Percentiles rank a stretch among this genome's conserved stretches.
Evolutionary conservation across 805 yeast species (phyloP).

Genomic region (Lipomyces japonicus): DNA sequence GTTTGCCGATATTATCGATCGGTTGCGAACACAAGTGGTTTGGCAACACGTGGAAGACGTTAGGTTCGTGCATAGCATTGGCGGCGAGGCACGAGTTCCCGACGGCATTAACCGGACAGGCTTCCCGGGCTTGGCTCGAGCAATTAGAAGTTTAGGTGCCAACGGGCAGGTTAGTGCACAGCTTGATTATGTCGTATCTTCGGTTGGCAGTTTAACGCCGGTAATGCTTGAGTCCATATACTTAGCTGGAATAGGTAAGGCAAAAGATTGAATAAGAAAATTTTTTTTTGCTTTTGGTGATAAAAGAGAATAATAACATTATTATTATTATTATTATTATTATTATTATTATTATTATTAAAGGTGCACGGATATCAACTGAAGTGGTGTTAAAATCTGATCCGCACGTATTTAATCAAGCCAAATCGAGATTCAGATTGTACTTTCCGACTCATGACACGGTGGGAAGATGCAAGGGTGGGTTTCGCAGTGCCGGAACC

Average conservation of each 20-base stretch:
- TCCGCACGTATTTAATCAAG: not conserved
- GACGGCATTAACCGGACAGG: conserved; percentile 16
- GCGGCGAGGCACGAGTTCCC: conserved; percentile 22
- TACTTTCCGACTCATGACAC: conserved; percentile 28
- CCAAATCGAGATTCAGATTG: conserved; percentile 14
- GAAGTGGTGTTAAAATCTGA: not conserved
- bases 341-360: not conserved
- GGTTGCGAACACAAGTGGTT: conserved; percentile 15
- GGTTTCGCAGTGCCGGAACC: conserved; percentile 20
- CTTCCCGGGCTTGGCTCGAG: conserved; percentile 14
- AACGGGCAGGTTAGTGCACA: conserved; percentile 12
- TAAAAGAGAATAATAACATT: too few species aligned
- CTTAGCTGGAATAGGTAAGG: conserved; percentile 20
- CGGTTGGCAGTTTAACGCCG: conserved; percentile 22
- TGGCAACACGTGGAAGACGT: conserved; percentile 27
- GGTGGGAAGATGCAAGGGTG: conserved; percentile 19
- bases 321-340: not conserved
- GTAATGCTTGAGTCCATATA: conserved; percentile 11
- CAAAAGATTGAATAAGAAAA: too few species aligned
- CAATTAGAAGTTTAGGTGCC: conserved; percentile 15
- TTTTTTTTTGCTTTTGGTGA: too few species aligned
- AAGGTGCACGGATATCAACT: conserved; percentile 7
- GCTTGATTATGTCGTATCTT: conserved; percentile 22
- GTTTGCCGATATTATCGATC: conserved; percentile 15
- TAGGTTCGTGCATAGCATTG: conserved; percentile 31